Conservation (phyloP, 495 filamentous ascomycete genomes). For the Penicillium tannophilum region DNA sequence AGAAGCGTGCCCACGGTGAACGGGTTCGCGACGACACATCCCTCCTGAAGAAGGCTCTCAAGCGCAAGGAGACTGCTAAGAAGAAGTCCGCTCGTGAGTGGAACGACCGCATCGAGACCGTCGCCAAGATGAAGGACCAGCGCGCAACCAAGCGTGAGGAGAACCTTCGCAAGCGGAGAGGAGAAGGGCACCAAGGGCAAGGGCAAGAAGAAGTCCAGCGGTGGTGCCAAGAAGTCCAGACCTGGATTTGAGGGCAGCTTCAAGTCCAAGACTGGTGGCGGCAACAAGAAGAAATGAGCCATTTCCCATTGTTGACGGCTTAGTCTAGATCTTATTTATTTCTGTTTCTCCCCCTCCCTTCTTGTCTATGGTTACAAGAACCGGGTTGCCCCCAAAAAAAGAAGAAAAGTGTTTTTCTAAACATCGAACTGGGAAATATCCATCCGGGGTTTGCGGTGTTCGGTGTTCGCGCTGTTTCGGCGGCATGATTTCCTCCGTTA, state of each 20-base stretch:
- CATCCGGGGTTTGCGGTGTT: slow-evolving; percentile 35
- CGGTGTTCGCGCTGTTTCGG: slow-evolving; percentile 35
- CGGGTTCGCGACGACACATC: slow-evolving; percentile 85
- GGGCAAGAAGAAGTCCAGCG: slow-evolving; percentile 55
- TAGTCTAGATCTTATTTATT: slow-evolving; percentile 3
- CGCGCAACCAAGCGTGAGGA: slow-evolving; percentile 86
- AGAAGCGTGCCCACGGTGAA: slow-evolving; percentile 86
- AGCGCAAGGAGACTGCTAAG: slow-evolving; percentile 88
- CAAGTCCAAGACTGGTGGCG: slow-evolving; percentile 54
- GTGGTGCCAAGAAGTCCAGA: slow-evolving; percentile 63
- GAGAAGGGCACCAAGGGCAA: slow-evolving; percentile 64
- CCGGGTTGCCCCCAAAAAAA: slow-evolving; percentile 29
- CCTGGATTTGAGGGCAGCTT: slow-evolving; percentile 96
- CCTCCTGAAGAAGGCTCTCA: slow-evolving; percentile 92
- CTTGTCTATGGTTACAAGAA: slow-evolving; percentile 13
- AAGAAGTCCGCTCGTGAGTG: slow-evolving; percentile 88
- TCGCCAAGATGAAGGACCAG: slow-evolving; percentile 73
- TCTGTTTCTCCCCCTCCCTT: slow-evolving; percentile 49
- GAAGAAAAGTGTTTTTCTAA: slow-evolving; percentile 35
- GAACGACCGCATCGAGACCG: slow-evolving; percentile 76
- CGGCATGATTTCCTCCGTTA: slow-evolving; percentile 29
- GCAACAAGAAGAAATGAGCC: slow-evolving; percentile 47
- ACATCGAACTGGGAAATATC: slow-evolving; percentile 36
- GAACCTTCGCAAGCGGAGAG: slow-evolving; percentile 84
- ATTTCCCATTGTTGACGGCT: not conserved